Base-by-base conservation (phyloP, 176 grass and related monocot genomes). In the Oryza longistaminata region DNA sequence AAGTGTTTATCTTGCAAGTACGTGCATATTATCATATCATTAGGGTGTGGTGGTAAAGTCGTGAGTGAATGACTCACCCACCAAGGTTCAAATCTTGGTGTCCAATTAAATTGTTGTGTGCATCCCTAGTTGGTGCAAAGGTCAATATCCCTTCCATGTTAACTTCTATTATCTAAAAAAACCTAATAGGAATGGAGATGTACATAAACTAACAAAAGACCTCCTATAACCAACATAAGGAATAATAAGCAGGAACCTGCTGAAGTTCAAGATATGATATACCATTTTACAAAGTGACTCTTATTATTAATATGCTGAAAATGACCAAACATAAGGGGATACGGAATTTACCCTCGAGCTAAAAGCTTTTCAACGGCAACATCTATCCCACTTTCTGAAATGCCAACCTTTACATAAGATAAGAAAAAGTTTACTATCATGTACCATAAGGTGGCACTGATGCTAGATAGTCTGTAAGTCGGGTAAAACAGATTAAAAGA, bases 331-430 rank as follows among this genome's bases (percentile, higher is more conserved):
- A 44, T 15, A 81, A 8, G 55, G 21, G 12, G 68, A 50, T n/a
- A 69, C 71, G 70, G 40, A 71, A 55, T 75, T 92, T 93, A 95
- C 93, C 96, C 96, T 58, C 93, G 83, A 74, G 87, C 91, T 79
- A 94, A 82, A 70, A 98, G 91, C 80, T 95, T 98, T 79, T 93
- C 83, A 64, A 90, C 85, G 83, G 91, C 93, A 78, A 90, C 87
- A 77, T 95, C 93, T 85, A 98, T 98, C 83, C 96, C 96, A 83
- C 76, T 86, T 71, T 98, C 93, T 78, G 93, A 90, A 88, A 98
- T 90, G 58, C 96, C 96, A 93, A 98, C 96, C 96, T 98, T 85
- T 75, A 83, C 13, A 86, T 73, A 64, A 82, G 73, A 79, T 52
- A 11, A 62, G 31, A 75, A 74, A 15, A 48, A 68, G 16, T 26